These are phyloP conservation scores for Carex myosuroides DNA, from an alignment of 176 grass and related monocot genomes.

Conservation along the genomic window DNA sequence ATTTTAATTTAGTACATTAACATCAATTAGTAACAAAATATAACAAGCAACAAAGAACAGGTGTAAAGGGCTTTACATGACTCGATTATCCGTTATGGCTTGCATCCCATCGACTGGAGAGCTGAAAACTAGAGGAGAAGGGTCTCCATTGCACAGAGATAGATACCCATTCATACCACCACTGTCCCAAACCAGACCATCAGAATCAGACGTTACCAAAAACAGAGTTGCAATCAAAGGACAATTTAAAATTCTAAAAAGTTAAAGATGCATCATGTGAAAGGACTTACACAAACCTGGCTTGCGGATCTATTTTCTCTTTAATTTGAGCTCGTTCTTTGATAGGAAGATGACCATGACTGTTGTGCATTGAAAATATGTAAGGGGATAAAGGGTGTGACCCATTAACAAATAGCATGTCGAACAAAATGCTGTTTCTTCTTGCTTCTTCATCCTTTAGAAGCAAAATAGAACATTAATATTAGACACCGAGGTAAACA, in stretches of 20 bases:
- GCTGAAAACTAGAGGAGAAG: conserved; percentile 74
- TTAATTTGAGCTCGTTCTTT: conserved; percentile 57
- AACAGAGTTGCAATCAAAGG: background rate
- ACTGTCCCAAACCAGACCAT: conserved; percentile 40
- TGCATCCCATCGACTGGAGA: conserved; percentile 79
- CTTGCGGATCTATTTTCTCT: conserved; percentile 76
- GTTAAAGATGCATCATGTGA: background rate
- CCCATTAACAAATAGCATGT: conserved; percentile 96
- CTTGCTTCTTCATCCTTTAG: conserved; percentile 88
- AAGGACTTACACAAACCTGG: conserved; percentile 58
- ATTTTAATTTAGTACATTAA: conserved; percentile 9
- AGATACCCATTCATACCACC: conserved; percentile 99
- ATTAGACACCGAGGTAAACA: background rate
- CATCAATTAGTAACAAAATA: background rate
- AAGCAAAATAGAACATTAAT: conserved; percentile 23
- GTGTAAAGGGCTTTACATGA: conserved; percentile 56
- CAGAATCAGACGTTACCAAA: background rate
- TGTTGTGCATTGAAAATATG: conserved; percentile 86
- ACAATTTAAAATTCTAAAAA: background rate
- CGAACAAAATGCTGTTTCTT: conserved; percentile 76
- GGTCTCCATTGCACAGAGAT: conserved; percentile 77
- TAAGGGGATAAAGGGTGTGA: conserved; percentile 85
- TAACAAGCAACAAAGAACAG: conserved; percentile 15
- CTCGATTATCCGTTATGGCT: conserved; percentile 97
- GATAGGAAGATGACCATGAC: conserved; percentile 56